Evolutionary conservation across 2,329 filamentous ascomycete species (phyloP), one percentile per base, ranked within the genome.

Genomic region (Geosmithia morbida): DNA sequence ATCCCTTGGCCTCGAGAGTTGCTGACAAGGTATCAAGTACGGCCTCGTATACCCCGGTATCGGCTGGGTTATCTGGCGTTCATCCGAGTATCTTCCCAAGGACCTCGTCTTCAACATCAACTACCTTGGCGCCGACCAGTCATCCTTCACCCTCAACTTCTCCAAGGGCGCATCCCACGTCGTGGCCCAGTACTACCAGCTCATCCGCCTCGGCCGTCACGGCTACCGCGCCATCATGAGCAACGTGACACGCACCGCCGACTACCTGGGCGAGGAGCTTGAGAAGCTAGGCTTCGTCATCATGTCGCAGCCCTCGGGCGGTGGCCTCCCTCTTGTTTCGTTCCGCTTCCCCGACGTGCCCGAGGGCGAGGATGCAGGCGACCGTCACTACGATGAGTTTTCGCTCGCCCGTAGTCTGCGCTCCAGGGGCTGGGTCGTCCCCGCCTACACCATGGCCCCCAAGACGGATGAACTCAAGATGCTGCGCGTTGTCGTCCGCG

Each of bases 41-140:
- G 72, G 73, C 18, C 69, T 79, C 18, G 71, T 94, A 45, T 95
- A 96, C 61, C 89, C 89, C 0, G 89, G 90, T 62, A 86, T 97
- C 14, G 90, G 90, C 49, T 97, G 90, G 90, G 81, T 90, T 11
- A 72, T 96, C 54, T 96, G 89, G 88, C 80, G 89, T 44, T 77
- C 80, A 40, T 77, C 86, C 46, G 83, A 92, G 62, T 92, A 74
- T 66, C 75, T 95, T 2, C 90, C 90, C 7, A 75, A 90, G 60
- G 89, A 96, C 59, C 81, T 96, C 19, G 87, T 97, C 57, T 97
- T 97, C 78, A 96, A 95, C 74, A 96, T 97, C 76, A 96, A 96
- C 75, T 97, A 97, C 68, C 83, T 96, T 6, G 90, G 90, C 45
- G 89, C 90, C 11, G 87, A 96, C 60, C 90, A 97, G 63, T 84